A percentile compares a stretch with the other conserved stretches of the same genome.
phyloP scores from a whole-genome alignment of 208 protist species.

The Lotmaria passim region DNA sequence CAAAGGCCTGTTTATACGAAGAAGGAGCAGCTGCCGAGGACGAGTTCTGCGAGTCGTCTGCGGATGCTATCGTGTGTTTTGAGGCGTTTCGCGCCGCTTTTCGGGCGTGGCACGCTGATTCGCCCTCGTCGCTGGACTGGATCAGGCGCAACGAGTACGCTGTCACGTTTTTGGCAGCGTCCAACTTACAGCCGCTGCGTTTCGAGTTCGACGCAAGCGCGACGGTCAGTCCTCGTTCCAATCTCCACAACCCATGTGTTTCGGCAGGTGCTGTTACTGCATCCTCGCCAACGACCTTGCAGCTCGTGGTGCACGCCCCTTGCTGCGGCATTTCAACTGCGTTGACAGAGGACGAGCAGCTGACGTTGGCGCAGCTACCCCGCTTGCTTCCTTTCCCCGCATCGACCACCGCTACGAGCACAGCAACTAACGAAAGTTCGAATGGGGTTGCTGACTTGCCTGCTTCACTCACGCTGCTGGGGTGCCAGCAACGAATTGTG shows the following conservation, averaged over 20 bases:
- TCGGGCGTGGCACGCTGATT: slow-evolving; percentile 29
- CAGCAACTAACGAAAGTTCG: neutral
- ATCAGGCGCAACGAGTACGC: slow-evolving; percentile 38
- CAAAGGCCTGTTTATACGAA: neutral
- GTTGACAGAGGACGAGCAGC: slow-evolving; percentile 28
- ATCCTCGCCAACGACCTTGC: no score
- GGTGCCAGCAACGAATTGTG: slow-evolving; percentile 16
- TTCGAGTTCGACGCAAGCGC: neutral
- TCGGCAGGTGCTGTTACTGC: no score
- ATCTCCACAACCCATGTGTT: no score
- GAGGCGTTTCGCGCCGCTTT: slow-evolving; percentile 21
- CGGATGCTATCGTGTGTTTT: slow-evolving; percentile 14
- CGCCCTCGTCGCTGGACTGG: slow-evolving; percentile 27
- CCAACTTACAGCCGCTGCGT: slow-evolving; percentile 41
- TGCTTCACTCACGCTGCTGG: slow-evolving; percentile 3
- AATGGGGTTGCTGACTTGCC: neutral
- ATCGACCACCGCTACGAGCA: no score
- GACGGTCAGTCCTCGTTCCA: no score
- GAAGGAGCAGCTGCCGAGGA: neutral
- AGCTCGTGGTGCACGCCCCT: slow-evolving; percentile 29
- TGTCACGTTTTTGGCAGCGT: slow-evolving; percentile 40
- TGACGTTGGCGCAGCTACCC: slow-evolving; percentile 19
- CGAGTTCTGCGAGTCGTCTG: neutral
- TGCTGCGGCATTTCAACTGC: slow-evolving; percentile 30
- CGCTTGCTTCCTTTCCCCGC: slow-evolving; percentile 23